These are phyloP conservation scores for Aegilops umbellulata DNA, from an alignment of 176 grass and related monocot genomes.

Conservation along the genomic window DNA sequence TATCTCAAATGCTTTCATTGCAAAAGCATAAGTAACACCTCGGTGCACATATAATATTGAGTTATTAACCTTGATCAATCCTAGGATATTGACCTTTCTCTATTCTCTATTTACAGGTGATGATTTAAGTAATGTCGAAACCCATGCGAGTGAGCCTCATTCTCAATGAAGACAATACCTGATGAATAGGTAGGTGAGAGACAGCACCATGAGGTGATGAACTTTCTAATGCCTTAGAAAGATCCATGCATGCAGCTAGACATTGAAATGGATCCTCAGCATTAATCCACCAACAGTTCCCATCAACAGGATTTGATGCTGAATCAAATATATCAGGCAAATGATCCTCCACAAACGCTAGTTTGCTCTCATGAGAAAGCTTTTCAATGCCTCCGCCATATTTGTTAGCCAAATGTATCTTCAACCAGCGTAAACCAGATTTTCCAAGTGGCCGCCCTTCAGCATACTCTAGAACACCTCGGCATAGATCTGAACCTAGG, in stretches of 20 bases:
- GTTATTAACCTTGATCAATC: neutral
- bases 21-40: neutral
- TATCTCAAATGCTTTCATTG: neutral
- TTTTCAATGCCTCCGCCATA: constrained; percentile 88
- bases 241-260: constrained; percentile 87
- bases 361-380: constrained; percentile 70
- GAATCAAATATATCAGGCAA: constrained; percentile 88
- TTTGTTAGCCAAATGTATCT: constrained; percentile 96
- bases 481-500: constrained; percentile 88
- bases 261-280: constrained; percentile 98
- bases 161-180: constrained; percentile 50
- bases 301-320: constrained; percentile 74
- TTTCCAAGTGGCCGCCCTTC: constrained; percentile 81
- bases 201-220: constrained; percentile 50
- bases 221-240: constrained; percentile 73
- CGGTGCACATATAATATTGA: neutral
- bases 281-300: constrained; percentile 79
- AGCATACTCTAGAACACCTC: constrained; percentile 87
- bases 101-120: constrained; percentile 5
- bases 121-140: neutral
- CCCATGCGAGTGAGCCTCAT: neutral
- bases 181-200: constrained; percentile 93
- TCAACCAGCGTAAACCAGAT: constrained; percentile 85
- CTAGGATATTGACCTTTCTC: neutral
- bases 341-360: constrained; percentile 73